Evolutionary conservation across 345 rosid species (phyloP).

Genomic region (Populus nigra): DNA sequence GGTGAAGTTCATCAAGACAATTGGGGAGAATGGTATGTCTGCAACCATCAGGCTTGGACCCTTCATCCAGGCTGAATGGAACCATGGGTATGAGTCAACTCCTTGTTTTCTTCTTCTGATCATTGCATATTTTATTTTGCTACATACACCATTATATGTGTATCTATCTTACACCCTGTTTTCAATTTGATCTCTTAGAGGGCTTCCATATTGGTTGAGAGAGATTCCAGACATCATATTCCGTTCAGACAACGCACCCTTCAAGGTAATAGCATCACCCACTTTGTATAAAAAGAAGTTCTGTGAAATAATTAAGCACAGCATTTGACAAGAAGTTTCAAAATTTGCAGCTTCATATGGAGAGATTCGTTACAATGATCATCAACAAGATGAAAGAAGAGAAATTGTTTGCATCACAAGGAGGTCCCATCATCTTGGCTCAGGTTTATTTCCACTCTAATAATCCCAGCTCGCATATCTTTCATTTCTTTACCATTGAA

Average conservation of each 20-base stretch:
- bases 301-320: background rate
- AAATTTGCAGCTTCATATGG: constrained; percentile 50
- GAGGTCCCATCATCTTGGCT: constrained; percentile 71
- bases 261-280: constrained; percentile 51
- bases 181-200: constrained; percentile 40
- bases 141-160: background rate
- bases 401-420: constrained; percentile 66
- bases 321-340: background rate
- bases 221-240: constrained; percentile 65
- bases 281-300: too few relatives aligned
- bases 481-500: background rate
- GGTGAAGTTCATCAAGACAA: constrained; percentile 68
- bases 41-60: constrained; percentile 78
- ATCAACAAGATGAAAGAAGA: constrained; percentile 40
- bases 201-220: constrained; percentile 89
- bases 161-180: background rate
- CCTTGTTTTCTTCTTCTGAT: background rate
- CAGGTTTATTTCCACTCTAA: constrained; percentile 36
- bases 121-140: background rate
- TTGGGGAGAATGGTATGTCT: constrained; percentile 54
- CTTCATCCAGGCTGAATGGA: constrained; percentile 96
- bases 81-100: constrained; percentile 64
- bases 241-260: constrained; percentile 70
- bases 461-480: background rate
- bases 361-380: constrained; percentile 46